A percentile compares a stretch with the other conserved stretches of the same genome.
phyloP scores from a whole-genome alignment of 345 rosid genomes.

The Bruguiera gymnorhiza region DNA sequence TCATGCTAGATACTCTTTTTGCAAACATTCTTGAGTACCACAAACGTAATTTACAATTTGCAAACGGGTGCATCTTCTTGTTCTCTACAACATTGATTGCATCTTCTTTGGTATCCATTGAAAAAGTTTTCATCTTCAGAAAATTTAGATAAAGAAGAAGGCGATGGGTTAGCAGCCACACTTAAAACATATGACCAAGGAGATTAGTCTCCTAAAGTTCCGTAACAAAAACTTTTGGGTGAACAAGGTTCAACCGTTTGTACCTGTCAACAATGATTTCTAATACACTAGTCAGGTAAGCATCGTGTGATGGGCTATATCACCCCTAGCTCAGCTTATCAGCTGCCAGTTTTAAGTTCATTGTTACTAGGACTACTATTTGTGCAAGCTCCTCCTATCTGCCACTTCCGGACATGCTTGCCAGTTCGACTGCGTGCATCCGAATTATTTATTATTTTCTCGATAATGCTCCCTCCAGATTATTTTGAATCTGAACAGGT shows the following conservation, averaged over 20 bases:
- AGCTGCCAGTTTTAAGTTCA: neutral
- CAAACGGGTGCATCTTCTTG: neutral
- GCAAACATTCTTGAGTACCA: conserved; percentile 10
- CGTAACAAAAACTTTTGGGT: too few relatives aligned
- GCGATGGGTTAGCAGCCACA: neutral
- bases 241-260: neutral
- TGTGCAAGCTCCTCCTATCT: too few relatives aligned
- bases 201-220: too few relatives aligned
- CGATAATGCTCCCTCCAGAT: neutral
- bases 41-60: too few relatives aligned
- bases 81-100: too few relatives aligned
- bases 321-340: neutral
- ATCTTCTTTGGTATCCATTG: too few relatives aligned
- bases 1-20: conserved; percentile 23
- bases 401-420: neutral
- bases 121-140: neutral
- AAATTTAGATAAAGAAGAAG: conserved; percentile 3
- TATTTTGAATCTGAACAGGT: neutral
- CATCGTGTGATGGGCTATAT: neutral
- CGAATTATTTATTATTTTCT: neutral
- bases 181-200: too few relatives aligned
- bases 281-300: neutral
- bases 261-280: too few relatives aligned
- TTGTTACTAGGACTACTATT: neutral
- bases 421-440: neutral